Evolutionary conservation across 2,329 filamentous ascomycete species (phyloP).

Genomic region (Coniochaeta hoffmannii): DNA sequence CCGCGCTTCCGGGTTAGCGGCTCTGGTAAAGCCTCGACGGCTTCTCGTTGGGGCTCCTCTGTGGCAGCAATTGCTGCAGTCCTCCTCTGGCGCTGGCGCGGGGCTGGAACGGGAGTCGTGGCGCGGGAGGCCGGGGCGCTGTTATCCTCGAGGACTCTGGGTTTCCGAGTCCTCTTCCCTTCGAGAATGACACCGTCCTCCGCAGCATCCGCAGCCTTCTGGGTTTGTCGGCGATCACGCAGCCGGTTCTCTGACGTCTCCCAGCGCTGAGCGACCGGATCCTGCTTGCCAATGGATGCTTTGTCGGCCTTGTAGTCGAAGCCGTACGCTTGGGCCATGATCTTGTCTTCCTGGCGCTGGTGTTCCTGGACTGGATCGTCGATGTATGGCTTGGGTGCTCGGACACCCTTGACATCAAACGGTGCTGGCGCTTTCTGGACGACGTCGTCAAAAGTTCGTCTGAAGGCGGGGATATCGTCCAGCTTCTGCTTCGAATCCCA

Average conservation of each 20-base stretch:
- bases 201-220: conserved; percentile 49
- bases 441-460: conserved; percentile 29
- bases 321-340: conserved; percentile 52
- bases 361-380: conserved; percentile 39
- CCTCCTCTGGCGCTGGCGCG: conserved; percentile 13
- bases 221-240: conserved; percentile 50
- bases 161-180: conserved; percentile 47
- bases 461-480: conserved; percentile 15
- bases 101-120: conserved; percentile 36
- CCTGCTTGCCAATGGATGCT: conserved; percentile 50
- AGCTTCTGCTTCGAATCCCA: conserved; percentile 23
- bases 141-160: conserved; percentile 44
- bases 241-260: conserved; percentile 47
- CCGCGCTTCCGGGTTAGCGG: conserved; percentile 1
- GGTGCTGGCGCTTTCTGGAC: conserved; percentile 31
- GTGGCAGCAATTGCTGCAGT: not conserved
- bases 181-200: conserved; percentile 33
- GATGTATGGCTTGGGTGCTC: conserved; percentile 32
- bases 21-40: not conserved
- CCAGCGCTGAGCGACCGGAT: conserved; percentile 48
- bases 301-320: conserved; percentile 55
- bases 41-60: conserved; percentile 3
- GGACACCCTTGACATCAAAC: conserved; percentile 47
- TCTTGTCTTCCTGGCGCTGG: conserved; percentile 40
- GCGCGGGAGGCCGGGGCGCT: conserved; percentile 43